Conservation (phyloP, 2,329 filamentous ascomycete species). For the Ophiostoma fasciatum region DNA sequence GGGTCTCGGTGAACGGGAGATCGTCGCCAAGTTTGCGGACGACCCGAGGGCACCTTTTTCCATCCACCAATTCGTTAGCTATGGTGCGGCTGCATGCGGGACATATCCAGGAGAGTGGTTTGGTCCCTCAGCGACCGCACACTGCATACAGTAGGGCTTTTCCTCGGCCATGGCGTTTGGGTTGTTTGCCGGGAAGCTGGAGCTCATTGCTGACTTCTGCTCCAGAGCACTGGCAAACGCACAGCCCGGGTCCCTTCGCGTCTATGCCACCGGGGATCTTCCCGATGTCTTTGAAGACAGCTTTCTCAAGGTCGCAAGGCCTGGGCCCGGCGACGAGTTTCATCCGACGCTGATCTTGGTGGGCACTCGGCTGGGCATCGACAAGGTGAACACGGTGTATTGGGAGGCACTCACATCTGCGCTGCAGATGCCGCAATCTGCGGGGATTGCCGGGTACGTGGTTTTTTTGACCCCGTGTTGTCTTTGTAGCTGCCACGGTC, state of each 20-base stretch:
- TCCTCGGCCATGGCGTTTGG: too few relatives aligned
- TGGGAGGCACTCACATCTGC: slow-evolving; percentile 82
- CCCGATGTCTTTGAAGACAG: slow-evolving; percentile 87
- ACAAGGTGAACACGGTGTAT: slow-evolving; percentile 87
- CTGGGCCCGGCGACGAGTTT: slow-evolving; percentile 48
- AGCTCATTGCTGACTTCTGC: too few relatives aligned
- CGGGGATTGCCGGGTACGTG: slow-evolving; percentile 81
- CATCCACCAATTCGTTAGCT: slow-evolving; percentile 83
- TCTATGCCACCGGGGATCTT: slow-evolving; percentile 82
- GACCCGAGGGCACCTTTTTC: slow-evolving; percentile 78
- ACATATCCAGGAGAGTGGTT: slow-evolving; percentile 98
- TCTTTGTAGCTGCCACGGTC: not conserved
- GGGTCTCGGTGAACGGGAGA: slow-evolving; percentile 45
- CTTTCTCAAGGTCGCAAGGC: slow-evolving; percentile 63
- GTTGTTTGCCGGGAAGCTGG: too few relatives aligned
- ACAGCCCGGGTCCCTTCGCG: slow-evolving; percentile 49
- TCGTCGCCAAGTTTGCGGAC: slow-evolving; percentile 78
- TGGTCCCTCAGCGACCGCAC: slow-evolving; percentile 87
- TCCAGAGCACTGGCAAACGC: slow-evolving; percentile 60
- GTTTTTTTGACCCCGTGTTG: not conserved
- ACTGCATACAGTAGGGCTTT: slow-evolving; percentile 72
- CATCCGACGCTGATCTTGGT: slow-evolving; percentile 79
- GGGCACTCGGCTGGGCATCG: slow-evolving; percentile 78
- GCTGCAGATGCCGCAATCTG: slow-evolving; percentile 79
- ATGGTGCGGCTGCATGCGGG: slow-evolving; percentile 74